Base-by-base conservation (phyloP, 352 stramenopile species). In the Thraustotheca clavata region DNA sequence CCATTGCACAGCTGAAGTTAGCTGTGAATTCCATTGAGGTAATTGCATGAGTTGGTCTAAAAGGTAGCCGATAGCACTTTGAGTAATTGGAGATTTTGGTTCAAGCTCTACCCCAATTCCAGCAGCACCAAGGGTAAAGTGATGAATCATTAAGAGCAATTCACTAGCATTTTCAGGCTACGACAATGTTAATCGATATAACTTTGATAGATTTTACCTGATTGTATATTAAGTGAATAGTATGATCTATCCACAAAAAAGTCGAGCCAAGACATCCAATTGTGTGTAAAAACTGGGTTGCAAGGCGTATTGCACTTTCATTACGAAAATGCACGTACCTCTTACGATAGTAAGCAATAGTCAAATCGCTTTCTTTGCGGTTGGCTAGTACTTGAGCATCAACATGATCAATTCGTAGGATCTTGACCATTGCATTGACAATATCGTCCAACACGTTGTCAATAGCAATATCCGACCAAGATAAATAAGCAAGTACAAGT, bases 261-360 rank as follows among this genome's bases (percentile, higher is more conserved):
- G 47, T 20, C 35, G 38, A 4, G 2, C 11, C 36, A 27, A 9
- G 22, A 27, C 31, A 40, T 3, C 79, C 86, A 8, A 93, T 41
- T 1, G 74, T 66, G 11, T 69, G 71, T 29, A 95, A 36, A 48
- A 95, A 54, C 55, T 65, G 63, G 2, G 79, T 68, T 5, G 74
- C 72, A 1, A 77, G 68, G 9, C 69, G 49, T 16, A 91, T 73
- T 3, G 82, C 79, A n/a, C 75, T 68, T 54, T 89, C 76, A 22
- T 88, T 81, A 59, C 87, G 76, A 43, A 95, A 91, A 46, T 77
- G 74, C 3, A 70, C 71, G 34, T 92, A 75, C 11, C 84, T 75
- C 60, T 92, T 93, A 39, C 85, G 82, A 68, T 88, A 95, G 59
- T 93, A 83, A 27, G 83, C 77, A 11, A 89, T 68, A 40, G 77